Base-by-base conservation (phyloP, 2,329 filamentous ascomycete genomes). In the Amylocarpus encephaloides region DNA sequence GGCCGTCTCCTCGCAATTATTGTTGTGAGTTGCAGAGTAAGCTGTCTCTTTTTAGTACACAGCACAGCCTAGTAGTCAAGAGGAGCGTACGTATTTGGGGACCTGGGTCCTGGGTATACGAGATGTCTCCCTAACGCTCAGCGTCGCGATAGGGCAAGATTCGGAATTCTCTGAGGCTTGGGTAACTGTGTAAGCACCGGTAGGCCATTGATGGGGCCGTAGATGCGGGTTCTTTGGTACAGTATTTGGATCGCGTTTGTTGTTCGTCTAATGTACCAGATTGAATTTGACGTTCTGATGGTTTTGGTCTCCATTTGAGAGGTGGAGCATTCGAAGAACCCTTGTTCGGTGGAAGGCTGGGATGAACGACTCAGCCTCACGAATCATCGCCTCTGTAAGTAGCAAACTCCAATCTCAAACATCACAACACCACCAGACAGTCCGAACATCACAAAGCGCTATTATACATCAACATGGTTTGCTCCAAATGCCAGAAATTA, bases 401-500 rank as follows among this genome's bases (percentile, higher is more conserved):
- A 26, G 7, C 22, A 26, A 26, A 4, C 22, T 30, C 13, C 6
- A 39, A 42, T n/a, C 10, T 42, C 40, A 42, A 34, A 18, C 42
- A 49, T 30, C 40, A 29, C 39, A 43, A 44, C 48, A 53, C 48
- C 34, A 29, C 42, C 43, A 45, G 16, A 16, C 66, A 51, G 43
- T 33, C 46, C 16, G 49, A 55, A 13, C 19, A 51, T 39, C n/a
- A n/a, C n/a, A n/a, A n/a, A n/a, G n/a, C 32, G 45, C n/a, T 26
- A 9, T 34, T 19, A 43, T 30, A 34, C 22, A 36, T 44, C 54
- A 69, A 56, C 44, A 83, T 83, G 81, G 81, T 85, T 51, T 85
- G 81, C 70, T 67, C 73, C 55, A 83, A 80, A 68, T 85, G 81
- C 59, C 74, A 81, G 60, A 82, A 81, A 66, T 73, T 78, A 47